phyloP scores from a whole-genome alignment of 495 filamentous ascomycete species.

The Aspergillus baeticus region DNA sequence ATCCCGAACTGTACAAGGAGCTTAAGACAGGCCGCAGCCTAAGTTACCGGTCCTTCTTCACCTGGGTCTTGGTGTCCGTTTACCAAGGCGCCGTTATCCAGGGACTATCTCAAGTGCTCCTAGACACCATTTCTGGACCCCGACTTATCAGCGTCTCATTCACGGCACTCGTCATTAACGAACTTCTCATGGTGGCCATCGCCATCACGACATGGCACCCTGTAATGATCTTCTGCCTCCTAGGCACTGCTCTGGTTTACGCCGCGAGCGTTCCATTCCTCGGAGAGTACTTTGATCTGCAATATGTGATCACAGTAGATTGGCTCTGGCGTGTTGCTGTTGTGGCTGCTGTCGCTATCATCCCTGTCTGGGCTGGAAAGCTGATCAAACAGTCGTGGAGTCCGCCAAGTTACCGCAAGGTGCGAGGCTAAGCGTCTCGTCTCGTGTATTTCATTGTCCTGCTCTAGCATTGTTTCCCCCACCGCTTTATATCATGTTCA shows the following conservation, averaged over 20 bases:
- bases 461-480: background rate
- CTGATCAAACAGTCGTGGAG: conserved; percentile 77
- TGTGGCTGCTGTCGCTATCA: conserved; percentile 71
- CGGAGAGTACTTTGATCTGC: conserved; percentile 84
- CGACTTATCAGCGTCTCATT: conserved; percentile 89
- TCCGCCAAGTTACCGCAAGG: conserved; percentile 95
- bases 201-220: conserved; percentile 97
- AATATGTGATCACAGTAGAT: conserved; percentile 71
- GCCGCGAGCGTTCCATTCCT: conserved; percentile 84
- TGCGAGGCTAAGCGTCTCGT: conserved; percentile 58
- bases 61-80: conserved; percentile 92
- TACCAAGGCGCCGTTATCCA: conserved; percentile 97
- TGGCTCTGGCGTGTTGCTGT: conserved; percentile 88
- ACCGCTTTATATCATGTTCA: conserved; percentile 12
- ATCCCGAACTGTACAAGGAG: conserved; percentile 97
- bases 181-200: conserved; percentile 93
- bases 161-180: conserved; percentile 89
- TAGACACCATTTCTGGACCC: conserved; percentile 63
- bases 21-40: conserved; percentile 80
- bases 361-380: conserved; percentile 87
- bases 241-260: conserved; percentile 79
- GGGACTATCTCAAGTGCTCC: conserved; percentile 82
- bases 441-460: background rate
- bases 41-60: conserved; percentile 90
- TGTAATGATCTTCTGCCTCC: conserved; percentile 80